Conservation (phyloP, 768 basidiomycete genomes). For the Termitomyces sp. region DNA sequence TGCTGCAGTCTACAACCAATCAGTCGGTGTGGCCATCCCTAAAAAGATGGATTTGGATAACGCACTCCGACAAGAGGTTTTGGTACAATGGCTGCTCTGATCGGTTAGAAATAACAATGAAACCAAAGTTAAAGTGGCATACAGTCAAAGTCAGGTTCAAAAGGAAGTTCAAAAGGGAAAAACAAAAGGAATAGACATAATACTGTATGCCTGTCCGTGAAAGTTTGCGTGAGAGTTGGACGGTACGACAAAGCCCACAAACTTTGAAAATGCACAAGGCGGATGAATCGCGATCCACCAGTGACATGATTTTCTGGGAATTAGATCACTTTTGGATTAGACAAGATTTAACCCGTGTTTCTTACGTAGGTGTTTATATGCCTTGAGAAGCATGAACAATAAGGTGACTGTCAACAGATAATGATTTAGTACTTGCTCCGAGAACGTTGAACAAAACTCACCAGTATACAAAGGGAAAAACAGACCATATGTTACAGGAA, state of each 20-base stretch:
- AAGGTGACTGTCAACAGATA: neutral
- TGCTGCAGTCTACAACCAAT: neutral
- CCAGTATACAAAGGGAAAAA: neutral
- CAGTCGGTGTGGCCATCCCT: too few species aligned
- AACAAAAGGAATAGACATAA: neutral
- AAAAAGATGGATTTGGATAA: neutral
- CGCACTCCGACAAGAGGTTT: neutral
- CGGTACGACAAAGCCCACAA: neutral
- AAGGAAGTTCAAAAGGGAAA: neutral
- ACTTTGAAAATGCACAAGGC: neutral
- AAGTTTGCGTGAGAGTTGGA: neutral
- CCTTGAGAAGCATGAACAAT: neutral
- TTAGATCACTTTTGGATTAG: neutral
- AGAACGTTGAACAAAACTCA: too few species aligned
- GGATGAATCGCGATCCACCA: neutral
- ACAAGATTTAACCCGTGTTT: neutral
- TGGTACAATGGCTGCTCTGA: neutral
- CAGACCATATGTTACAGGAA: neutral
- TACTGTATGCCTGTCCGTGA: neutral
- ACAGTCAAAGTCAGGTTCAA: neutral
- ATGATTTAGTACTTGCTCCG: neutral
- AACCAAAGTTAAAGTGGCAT: neutral
- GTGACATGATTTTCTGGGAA: too few species aligned
- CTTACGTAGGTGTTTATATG: neutral
- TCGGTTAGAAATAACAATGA: neutral